A percentile compares a stretch with the other conserved stretches of the same genome.
phyloP scores from a whole-genome alignment of 176 grass and related monocot genomes.

The Aechmea fasciata region DNA sequence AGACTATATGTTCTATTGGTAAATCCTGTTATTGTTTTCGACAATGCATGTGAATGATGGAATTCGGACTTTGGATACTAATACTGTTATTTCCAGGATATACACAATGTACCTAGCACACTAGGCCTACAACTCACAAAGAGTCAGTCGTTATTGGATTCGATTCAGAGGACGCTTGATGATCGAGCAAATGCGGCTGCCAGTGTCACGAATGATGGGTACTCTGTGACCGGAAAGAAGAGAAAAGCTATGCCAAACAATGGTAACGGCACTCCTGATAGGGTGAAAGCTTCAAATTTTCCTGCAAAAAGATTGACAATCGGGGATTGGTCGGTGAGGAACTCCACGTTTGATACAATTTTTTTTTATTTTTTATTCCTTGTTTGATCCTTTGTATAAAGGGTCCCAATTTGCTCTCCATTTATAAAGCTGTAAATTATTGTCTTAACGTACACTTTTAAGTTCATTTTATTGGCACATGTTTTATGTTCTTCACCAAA shows the following conservation, averaged over 20 bases:
- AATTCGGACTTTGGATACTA: no score
- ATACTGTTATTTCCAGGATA: neutral
- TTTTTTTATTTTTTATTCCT: neutral
- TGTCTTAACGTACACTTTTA: neutral
- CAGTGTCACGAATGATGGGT: constrained; percentile 5
- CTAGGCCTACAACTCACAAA: constrained; percentile 64
- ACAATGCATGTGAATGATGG: no score
- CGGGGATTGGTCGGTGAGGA: constrained; percentile 73
- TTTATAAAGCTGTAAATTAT: neutral
- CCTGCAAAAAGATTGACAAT: constrained; percentile 52
- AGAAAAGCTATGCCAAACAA: constrained; percentile 21
- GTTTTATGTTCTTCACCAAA: neutral
- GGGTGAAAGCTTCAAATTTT: constrained; percentile 83
- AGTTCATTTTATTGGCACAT: neutral
- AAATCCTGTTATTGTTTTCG: no score
- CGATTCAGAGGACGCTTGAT: constrained; percentile 47
- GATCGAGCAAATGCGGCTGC: constrained; percentile 26
- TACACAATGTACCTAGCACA: constrained; percentile 49
- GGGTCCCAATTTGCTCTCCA: neutral
- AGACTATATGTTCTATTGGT: no score
- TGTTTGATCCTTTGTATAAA: constrained; percentile 4
- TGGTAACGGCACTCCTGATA: constrained; percentile 21
- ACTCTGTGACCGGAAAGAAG: constrained; percentile 24
- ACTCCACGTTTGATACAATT: neutral
- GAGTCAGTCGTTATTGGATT: constrained; percentile 49